Conservation (phyloP, 2,329 filamentous ascomycete genomes). For the Plectosphaerella plurivora region DNA sequence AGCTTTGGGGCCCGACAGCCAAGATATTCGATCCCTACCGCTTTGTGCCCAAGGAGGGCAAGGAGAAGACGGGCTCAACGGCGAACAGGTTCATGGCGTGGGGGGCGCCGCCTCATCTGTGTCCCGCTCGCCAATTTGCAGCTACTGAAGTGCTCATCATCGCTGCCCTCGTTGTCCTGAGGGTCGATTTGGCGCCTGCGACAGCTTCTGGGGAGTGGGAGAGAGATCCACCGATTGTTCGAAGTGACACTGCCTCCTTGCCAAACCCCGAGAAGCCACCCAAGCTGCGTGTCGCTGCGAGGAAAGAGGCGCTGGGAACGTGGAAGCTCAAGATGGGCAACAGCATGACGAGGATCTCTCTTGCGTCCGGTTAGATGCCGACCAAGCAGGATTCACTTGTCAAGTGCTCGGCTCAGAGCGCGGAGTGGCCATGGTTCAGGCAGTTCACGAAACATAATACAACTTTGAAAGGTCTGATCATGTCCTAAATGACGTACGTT, state of each 20-base stretch:
- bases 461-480: too few species aligned
- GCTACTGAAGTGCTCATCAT: slow-evolving; percentile 20
- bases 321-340: slow-evolving; percentile 18
- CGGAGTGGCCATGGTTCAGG: too few species aligned
- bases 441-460: too few species aligned
- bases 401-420: too few species aligned
- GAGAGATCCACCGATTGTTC: too few species aligned
- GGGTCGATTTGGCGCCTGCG: background rate
- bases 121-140: slow-evolving; percentile 22
- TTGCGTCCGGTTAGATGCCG: slow-evolving; percentile 14
- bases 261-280: too few species aligned
- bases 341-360: slow-evolving; percentile 16
- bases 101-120: slow-evolving; percentile 22
- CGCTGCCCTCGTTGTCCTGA: slow-evolving; percentile 9
- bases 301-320: background rate
- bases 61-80: too few species aligned
- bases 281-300: background rate
- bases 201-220: too few species aligned
- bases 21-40: slow-evolving; percentile 18
- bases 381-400: too few species aligned
- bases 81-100: slow-evolving; percentile 13
- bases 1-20: slow-evolving; percentile 21
- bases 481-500: too few species aligned
- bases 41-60: slow-evolving; percentile 15
- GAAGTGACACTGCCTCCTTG: too few species aligned